Evolutionary conservation across 2,329 filamentous ascomycete species (phyloP).

Genomic region (Exophiala phaeomuriformis): DNA sequence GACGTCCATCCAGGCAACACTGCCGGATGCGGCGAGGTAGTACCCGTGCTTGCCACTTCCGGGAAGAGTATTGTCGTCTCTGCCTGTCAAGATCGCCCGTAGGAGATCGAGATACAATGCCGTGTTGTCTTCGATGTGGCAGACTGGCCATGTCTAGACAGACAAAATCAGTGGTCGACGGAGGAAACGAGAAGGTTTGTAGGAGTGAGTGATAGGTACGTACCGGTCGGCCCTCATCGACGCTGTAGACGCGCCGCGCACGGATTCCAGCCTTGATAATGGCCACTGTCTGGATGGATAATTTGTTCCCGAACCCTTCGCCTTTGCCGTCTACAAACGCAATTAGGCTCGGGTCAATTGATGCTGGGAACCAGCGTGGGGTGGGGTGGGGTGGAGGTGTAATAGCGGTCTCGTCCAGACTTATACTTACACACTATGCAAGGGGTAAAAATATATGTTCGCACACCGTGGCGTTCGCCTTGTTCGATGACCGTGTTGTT

Average conservation of each 20-base stretch:
- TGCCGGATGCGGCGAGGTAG: conserved; percentile 32
- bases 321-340: conserved; percentile 36
- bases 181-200: neutral
- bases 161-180: too few relatives aligned
- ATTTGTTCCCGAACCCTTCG: conserved; percentile 45
- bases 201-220: neutral
- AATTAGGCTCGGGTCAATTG: neutral
- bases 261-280: conserved; percentile 43
- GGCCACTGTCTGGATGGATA: conserved; percentile 47
- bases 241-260: conserved; percentile 37
- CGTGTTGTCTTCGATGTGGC: conserved; percentile 45
- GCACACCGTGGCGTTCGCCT: conserved; percentile 38
- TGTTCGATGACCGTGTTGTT: conserved; percentile 42
- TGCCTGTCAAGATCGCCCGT: conserved; percentile 38
- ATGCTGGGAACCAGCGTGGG: neutral
- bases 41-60: neutral
- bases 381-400: too few relatives aligned
- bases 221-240: conserved; percentile 35
- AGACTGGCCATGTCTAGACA: conserved; percentile 47
- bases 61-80: conserved; percentile 4
- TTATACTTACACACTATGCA: conserved; percentile 43
- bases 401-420: neutral
- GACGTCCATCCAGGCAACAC: conserved; percentile 46
- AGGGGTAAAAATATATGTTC: conserved; percentile 48
- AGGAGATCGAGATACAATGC: conserved; percentile 43